Evolutionary conservation across 2,329 filamentous ascomycete species (phyloP), one percentile per base, ranked within the genome.

Genomic region (Fusarium pilosicola): DNA sequence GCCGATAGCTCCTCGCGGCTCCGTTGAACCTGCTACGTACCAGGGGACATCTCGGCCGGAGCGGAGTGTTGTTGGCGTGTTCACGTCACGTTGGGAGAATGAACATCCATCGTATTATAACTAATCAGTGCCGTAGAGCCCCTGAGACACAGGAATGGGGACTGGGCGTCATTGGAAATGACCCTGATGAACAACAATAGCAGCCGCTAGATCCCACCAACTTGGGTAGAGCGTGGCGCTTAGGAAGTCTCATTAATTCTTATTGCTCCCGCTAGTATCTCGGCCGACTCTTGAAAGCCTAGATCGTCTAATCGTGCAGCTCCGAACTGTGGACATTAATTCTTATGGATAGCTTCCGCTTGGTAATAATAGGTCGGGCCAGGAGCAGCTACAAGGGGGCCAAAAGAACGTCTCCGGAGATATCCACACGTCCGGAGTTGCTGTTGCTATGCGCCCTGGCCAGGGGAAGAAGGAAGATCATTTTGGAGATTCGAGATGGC

Each of bases 401-500:
- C 34, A 30, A 57, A 51, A 51, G 42, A 62, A 54, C 57, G 46
- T 62, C 38, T 58, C 56, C 62, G 38, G 45, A 63, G 42, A 74
- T 55, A 48, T 46, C 56, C 54, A 62, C 56, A 57, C 44, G 56
- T 63, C 52, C 61, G 34, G 44, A 32, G 38, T 58, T 57, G 42
- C 55, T 57, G 52, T 55, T 38, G 61, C 38, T n/a, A 20, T 51
- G 65, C 39, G 65, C n/a, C 65, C 69, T 61, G 64, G 60, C 62
- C 49, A 68, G 58, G 67, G 65, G 67, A 64, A 61, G 55, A 54
- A 54, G 63, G 51, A 69, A 71, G 76, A 78, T 77, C 76, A 76
- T 76, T 71, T 72, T 69, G 58, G 65, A 68, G 63, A 75, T 70
- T 70, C 62, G 32, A 66, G 62, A 74, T 62, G 57, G 54, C 64